Base-by-base conservation (phyloP, 2,329 filamentous ascomycete species). In the Pseudogymnoascus pannorum region DNA sequence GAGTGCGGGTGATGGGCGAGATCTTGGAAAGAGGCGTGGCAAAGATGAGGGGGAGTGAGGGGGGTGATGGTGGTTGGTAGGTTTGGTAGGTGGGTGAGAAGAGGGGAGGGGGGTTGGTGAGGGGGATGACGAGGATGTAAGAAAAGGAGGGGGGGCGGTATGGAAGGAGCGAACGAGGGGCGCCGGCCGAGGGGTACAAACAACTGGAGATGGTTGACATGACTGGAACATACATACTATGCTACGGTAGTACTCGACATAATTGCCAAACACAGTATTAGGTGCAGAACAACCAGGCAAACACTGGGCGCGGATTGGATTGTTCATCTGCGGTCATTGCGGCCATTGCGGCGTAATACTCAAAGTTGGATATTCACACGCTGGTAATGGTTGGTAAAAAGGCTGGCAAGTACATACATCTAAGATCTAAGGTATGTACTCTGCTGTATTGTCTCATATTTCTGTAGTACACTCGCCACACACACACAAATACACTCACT, bases 291-390 rank as follows among this genome's bases (percentile, higher is more conserved):
- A 40, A 7, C 5, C 5, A 1, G 26, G 26, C 6, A 6, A 11
- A 16, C 42, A n/a, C 42, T 48, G 42, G 26, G 26, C 42, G 22
- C 42, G 42, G 42, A 48, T 48, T 42, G 38, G 38, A 42, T 22
- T 42, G 6, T 20, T 40, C 36, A n/a, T 1, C 36, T n/a, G 36
- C 36, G n/a, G n/a, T n/a, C n/a, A n/a, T n/a, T n/a, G n/a, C n/a
- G n/a, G n/a, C n/a, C n/a, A n/a, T n/a, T n/a, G n/a, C 38, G 38
- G 38, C 38, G 40, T 44, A 44, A 44, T 44, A 44, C 40, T 44
- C 12, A 38, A 24, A n/a, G 20, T 44, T 48, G 42, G 42, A 26
- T 26, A 48, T 48, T 48, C 42, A 48, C 26, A 24, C 38, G 16
- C 11, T 33, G 31, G 31, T 33, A 33, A 5, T 29, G 26, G 38